These are phyloP conservation scores for Schizopora paradoxa DNA, from an alignment of 1,284 basidiomycete species.

Conservation along the genomic window DNA sequence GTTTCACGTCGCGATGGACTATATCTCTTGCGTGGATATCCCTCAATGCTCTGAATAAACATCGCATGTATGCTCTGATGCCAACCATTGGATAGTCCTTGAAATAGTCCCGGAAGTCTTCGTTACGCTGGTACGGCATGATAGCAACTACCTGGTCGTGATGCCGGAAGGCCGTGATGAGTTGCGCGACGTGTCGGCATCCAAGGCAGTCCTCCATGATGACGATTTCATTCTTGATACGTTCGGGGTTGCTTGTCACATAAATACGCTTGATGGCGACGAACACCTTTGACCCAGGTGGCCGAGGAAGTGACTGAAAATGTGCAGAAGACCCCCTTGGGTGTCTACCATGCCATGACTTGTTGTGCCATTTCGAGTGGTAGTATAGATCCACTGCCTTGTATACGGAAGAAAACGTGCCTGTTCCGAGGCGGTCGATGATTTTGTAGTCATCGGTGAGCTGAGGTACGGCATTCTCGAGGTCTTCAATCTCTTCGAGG, in stretches of 20 bases:
- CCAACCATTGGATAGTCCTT: conserved; percentile 63
- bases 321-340: conserved; percentile 53
- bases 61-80: conserved; percentile 86
- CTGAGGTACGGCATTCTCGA: conserved; percentile 55
- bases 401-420: conserved; percentile 98
- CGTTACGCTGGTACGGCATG: conserved; percentile 91
- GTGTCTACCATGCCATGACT: conserved; percentile 70
- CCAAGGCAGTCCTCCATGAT: conserved; percentile 85
- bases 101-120: conserved; percentile 88
- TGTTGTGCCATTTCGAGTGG: conserved; percentile 77
- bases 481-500: conserved; percentile 66
- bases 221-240: conserved; percentile 93
- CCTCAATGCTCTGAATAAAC: conserved; percentile 85
- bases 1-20: conserved; percentile 97
- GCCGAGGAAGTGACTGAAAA: conserved; percentile 46
- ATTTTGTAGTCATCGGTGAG: conserved; percentile 73
- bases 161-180: conserved; percentile 91
- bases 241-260: conserved; percentile 88
- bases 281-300: conserved; percentile 52
- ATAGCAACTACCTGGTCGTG: conserved; percentile 92
- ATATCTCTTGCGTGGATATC: conserved; percentile 87
- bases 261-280: conserved; percentile 98
- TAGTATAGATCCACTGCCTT: conserved; percentile 85
- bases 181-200: conserved; percentile 81
- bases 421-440: conserved; percentile 90